Evolutionary conservation across 1,139 yeast genomes (phyloP).

Genomic region (Ogataea hybrid): DNA sequence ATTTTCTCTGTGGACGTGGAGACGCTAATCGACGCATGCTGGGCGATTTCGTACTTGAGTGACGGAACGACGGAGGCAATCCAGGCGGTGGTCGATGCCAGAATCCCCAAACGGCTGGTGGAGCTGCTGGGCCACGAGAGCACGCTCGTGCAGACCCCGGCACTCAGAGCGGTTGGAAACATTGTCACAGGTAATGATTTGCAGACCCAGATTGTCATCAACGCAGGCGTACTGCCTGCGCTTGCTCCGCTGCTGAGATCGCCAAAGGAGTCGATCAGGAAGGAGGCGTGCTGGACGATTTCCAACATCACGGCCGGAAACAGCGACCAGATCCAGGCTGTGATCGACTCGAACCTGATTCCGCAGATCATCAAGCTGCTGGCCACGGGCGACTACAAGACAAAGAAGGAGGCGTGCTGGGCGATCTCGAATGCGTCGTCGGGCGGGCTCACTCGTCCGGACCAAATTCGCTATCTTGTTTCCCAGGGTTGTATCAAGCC

Average conservation of each 20-base stretch:
- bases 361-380: constrained; percentile 89
- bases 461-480: constrained; percentile 89
- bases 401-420: constrained; percentile 99
- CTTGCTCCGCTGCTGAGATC: constrained; percentile 77
- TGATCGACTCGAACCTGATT: constrained; percentile 87
- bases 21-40: constrained; percentile 94
- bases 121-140: constrained; percentile 83
- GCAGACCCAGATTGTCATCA: constrained; percentile 94
- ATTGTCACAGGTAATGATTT: constrained; percentile 95
- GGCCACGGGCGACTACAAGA: constrained; percentile 84
- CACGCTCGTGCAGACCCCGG: constrained; percentile 92
- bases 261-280: constrained; percentile 87
- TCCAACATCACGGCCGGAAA: constrained; percentile 98
- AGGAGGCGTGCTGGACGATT: constrained; percentile 98
- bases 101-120: constrained; percentile 92
- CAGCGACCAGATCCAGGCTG: constrained; percentile 93
- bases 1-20: constrained; percentile 90
- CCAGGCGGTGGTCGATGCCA: constrained; percentile 95
- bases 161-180: constrained; percentile 95
- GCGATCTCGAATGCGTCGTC: constrained; percentile 97
- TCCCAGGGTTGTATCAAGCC: constrained; percentile 97
- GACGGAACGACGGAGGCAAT: constrained; percentile 93
- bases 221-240: constrained; percentile 88
- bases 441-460: constrained; percentile 91
- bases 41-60: constrained; percentile 95